Percentiles rank a stretch among this genome's conserved stretches.
Evolutionary conservation across 2,329 filamentous ascomycete genomes (phyloP).

Genomic region (Cordyceps militaris): DNA sequence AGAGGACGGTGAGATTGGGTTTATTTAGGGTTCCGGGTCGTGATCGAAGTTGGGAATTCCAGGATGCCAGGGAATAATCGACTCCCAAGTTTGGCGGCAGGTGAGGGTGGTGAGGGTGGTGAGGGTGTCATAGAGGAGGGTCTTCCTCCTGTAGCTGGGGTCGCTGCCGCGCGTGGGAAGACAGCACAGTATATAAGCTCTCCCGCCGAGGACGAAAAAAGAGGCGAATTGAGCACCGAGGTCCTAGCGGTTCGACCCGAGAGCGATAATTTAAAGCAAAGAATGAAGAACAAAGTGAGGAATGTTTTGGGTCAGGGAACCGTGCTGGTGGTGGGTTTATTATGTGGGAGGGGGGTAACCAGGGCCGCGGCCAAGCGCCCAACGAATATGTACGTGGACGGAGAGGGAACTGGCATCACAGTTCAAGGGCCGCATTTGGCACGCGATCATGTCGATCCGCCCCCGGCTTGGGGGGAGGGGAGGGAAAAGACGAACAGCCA

Average conservation of each 20-base stretch:
- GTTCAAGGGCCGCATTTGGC: constrained; percentile 7
- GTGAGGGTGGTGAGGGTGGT: too few relatives aligned
- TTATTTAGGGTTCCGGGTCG: not conserved
- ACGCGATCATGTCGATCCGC: constrained; percentile 14
- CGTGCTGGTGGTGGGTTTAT: not conserved
- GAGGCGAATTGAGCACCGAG: not conserved
- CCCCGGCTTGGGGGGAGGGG: not conserved
- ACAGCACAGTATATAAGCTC: not conserved
- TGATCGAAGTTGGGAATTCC: not conserved
- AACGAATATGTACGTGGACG: not conserved
- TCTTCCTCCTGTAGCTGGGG: not conserved
- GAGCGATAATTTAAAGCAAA: not conserved
- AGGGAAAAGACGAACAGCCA: not conserved
- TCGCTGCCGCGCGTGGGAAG: not conserved
- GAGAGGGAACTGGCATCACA: not conserved
- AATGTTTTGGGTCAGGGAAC: not conserved
- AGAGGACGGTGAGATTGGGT: not conserved
- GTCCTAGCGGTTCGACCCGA: not conserved
- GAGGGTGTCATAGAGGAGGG: not conserved
- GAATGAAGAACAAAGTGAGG: not conserved
- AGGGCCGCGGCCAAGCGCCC: not conserved
- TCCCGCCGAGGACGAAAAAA: not conserved
- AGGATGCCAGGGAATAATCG: not conserved
- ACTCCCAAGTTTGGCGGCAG: not conserved
- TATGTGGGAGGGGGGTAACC: not conserved